Percentiles rank a stretch among this genome's conserved stretches.
These are phyloP conservation scores for Sclerotinia trifoliorum DNA, from an alignment of 2,329 filamentous ascomycete genomes.

Conservation along the genomic window DNA sequence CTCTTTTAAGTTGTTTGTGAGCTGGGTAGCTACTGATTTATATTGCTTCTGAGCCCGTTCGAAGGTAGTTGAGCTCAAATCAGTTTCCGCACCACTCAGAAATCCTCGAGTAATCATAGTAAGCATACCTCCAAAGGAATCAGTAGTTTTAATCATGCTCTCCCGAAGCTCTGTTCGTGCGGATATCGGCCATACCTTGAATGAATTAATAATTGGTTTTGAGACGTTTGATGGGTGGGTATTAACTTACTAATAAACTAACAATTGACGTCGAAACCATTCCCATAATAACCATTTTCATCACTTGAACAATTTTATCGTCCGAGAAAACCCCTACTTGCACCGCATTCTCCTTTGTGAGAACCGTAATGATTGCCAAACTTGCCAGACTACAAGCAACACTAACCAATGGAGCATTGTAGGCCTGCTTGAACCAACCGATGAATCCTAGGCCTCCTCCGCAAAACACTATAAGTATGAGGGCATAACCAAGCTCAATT, in stretches of 20 bases:
- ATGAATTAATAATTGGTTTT: neutral
- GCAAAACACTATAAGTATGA: constrained; percentile 80
- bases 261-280: constrained; percentile 69
- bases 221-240: too few relatives aligned
- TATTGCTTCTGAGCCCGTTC: constrained; percentile 61
- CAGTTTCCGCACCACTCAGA: constrained; percentile 76
- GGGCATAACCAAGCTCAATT: constrained; percentile 69
- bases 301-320: constrained; percentile 75
- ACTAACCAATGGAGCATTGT: constrained; percentile 77
- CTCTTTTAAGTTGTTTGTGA: constrained; percentile 77
- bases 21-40: constrained; percentile 63
- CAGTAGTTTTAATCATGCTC: constrained; percentile 71
- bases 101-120: constrained; percentile 81
- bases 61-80: constrained; percentile 67
- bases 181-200: constrained; percentile 60
- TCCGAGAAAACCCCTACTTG: constrained; percentile 79
- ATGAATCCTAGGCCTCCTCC: constrained; percentile 84
- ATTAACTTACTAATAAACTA: constrained; percentile 64
- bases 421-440: constrained; percentile 80
- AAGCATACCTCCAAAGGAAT: constrained; percentile 76
- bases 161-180: constrained; percentile 71
- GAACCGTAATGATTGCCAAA: constrained; percentile 81
- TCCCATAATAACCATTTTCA: constrained; percentile 82
- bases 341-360: constrained; percentile 89
- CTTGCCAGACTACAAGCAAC: constrained; percentile 83